phyloP scores from a whole-genome alignment of 225 moss, liverwort and hornwort genomes.

The Bryum argenteum region DNA sequence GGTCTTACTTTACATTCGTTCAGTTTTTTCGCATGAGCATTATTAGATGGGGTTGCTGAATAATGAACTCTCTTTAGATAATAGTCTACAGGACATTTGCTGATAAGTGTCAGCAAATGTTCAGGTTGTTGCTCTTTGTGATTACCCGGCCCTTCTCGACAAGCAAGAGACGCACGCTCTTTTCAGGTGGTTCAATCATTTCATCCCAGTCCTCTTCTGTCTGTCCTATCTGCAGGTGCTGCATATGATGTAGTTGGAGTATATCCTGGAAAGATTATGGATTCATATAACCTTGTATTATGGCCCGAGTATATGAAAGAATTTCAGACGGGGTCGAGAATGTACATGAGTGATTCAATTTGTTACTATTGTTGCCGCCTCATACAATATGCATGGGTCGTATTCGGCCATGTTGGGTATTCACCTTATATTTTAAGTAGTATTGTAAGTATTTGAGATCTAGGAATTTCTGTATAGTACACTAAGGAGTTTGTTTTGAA shows the following conservation, averaged over 20 bases:
- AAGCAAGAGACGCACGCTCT: conserved; percentile 74
- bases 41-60: background rate
- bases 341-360: background rate
- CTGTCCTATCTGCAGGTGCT: background rate
- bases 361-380: background rate
- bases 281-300: background rate
- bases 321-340: conserved; percentile 7
- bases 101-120: conserved; percentile 5
- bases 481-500: conserved; percentile 23
- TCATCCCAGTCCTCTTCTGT: conserved; percentile 13
- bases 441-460: conserved; percentile 17
- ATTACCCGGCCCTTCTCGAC: conserved; percentile 77
- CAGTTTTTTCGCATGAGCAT: background rate
- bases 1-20: background rate
- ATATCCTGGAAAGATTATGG: conserved; percentile 17
- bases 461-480: background rate
- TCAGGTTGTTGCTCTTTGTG: conserved; percentile 91
- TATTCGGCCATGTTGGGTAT: background rate
- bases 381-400: background rate
- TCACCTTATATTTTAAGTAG: background rate
- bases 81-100: background rate
- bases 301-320: conserved; percentile 2
- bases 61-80: background rate
- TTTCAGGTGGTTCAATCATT: conserved; percentile 68
- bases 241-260: conserved; percentile 5